phyloP scores from a whole-genome alignment of 306 rosid species.

The Sesbania bispinosa region DNA sequence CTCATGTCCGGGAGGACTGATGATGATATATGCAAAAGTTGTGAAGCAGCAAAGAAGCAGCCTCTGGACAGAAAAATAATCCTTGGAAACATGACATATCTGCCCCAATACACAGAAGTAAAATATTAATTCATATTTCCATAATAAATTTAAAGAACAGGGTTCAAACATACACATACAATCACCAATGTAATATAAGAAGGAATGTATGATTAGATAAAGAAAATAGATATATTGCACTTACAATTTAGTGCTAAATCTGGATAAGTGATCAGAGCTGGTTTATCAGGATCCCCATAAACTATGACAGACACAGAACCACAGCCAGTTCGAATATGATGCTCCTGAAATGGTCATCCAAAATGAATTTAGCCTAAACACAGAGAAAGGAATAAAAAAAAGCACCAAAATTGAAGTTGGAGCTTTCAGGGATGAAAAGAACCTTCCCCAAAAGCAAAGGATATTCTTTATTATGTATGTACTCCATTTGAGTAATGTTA shows the following conservation, averaged over 20 bases:
- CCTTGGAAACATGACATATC: constrained; percentile 98
- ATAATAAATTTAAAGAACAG: not conserved
- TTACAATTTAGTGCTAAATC: constrained; percentile 93
- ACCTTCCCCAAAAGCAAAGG: constrained; percentile 28
- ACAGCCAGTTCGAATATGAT: constrained; percentile 68
- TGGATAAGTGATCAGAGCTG: constrained; percentile 86
- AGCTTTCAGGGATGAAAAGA: constrained; percentile 13
- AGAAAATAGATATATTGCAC: constrained; percentile 24
- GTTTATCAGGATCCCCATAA: constrained; percentile 87
- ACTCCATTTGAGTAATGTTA: constrained; percentile 32
- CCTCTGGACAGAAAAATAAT: constrained; percentile 89
- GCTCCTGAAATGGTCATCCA: constrained; percentile 58
- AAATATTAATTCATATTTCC: not conserved
- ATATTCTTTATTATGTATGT: constrained; percentile 32
- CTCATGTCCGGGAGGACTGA: constrained; percentile 98
- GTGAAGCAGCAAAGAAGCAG: constrained; percentile 92
- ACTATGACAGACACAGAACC: constrained; percentile 88
- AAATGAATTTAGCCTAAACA: constrained; percentile 13
- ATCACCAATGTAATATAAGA: not conserved
- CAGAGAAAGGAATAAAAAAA: not conserved
- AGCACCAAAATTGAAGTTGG: not conserved
- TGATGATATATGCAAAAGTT: constrained; percentile 93
- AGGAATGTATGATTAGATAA: not conserved
- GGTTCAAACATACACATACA: not conserved
- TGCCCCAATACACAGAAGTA: constrained; percentile 37